Conservation (phyloP, 169 alveolate genomes). For the Plasmodium gonderi region DNA sequence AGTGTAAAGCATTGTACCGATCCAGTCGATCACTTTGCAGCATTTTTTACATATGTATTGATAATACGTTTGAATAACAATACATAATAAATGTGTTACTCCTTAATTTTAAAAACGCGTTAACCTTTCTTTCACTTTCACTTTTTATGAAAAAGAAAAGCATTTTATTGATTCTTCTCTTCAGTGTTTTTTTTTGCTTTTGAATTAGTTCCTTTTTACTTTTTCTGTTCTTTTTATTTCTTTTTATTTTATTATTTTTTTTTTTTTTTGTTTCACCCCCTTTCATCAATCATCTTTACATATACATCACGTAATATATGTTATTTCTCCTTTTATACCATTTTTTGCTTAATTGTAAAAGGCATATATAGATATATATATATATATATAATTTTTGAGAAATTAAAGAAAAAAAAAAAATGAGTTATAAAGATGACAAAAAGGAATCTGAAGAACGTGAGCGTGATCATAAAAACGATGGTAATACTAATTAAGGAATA, state of each 20-base stretch:
- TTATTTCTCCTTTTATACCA: background rate
- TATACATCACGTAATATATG: background rate
- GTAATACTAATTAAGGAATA: conserved; percentile 2
- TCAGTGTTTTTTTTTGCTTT: background rate
- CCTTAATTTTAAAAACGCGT: background rate
- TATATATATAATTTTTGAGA: background rate
- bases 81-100: no score
- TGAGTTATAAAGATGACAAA: conserved; percentile 57
- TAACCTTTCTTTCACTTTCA: background rate
- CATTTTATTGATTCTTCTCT: background rate
- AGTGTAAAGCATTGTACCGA: background rate
- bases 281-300: background rate
- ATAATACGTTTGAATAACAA: no score
- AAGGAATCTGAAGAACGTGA: conserved; percentile 40
- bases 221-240: no score
- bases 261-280: background rate
- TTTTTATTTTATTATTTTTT: background rate
- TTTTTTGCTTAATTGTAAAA: conserved; percentile 4
- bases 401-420: conserved; percentile 40
- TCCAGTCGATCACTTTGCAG: no score
- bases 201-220: background rate
- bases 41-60: no score
- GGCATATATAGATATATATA: background rate
- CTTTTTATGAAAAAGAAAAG: background rate
- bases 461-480: conserved; percentile 63